These are phyloP conservation scores for Nadsonia commutata DNA, from an alignment of 1,139 yeast genomes.

Conservation along the genomic window DNA sequence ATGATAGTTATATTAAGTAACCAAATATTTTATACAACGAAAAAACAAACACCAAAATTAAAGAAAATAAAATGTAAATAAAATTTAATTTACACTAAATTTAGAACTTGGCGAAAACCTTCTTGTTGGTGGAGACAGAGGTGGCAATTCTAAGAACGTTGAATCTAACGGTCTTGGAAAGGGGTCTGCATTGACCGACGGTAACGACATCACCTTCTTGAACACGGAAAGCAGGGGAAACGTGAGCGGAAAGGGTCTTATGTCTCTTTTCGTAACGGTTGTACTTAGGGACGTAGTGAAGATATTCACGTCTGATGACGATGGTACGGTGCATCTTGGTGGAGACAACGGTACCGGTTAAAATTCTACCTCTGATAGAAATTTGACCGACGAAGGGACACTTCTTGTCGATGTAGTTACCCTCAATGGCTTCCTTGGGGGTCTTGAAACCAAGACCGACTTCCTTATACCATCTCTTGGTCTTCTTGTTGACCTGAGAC, in stretches of 20 bases:
- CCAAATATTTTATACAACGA: neutral
- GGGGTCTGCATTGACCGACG: conserved; percentile 99
- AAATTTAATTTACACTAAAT: conserved; percentile 9
- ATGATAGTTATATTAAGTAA: neutral
- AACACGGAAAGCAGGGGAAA: conserved; percentile 99
- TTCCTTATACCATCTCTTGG: conserved; percentile 99
- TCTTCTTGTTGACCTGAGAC: conserved; percentile 95
- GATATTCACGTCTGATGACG: conserved; percentile 99
- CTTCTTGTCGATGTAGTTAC: conserved; percentile 99
- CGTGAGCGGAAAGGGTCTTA: conserved; percentile 99
- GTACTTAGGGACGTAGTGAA: conserved; percentile 99
- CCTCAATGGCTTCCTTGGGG: conserved; percentile 97
- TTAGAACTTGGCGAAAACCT: conserved; percentile 96
- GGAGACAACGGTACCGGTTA: conserved; percentile 91
- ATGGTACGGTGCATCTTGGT: conserved; percentile 99
- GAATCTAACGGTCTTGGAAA: conserved; percentile 99
- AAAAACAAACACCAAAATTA: neutral
- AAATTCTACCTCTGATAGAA: conserved; percentile 99
- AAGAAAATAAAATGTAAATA: neutral
- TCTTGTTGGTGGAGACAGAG: conserved; percentile 68
- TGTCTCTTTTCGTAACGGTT: conserved; percentile 99
- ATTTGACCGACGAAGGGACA: conserved; percentile 97
- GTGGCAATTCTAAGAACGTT: conserved; percentile 94
- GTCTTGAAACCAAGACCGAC: conserved; percentile 99
- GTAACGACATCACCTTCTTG: conserved; percentile 97